Conservation (phyloP, 805 yeast species). For the Kodamaea lidongshanica region DNA sequence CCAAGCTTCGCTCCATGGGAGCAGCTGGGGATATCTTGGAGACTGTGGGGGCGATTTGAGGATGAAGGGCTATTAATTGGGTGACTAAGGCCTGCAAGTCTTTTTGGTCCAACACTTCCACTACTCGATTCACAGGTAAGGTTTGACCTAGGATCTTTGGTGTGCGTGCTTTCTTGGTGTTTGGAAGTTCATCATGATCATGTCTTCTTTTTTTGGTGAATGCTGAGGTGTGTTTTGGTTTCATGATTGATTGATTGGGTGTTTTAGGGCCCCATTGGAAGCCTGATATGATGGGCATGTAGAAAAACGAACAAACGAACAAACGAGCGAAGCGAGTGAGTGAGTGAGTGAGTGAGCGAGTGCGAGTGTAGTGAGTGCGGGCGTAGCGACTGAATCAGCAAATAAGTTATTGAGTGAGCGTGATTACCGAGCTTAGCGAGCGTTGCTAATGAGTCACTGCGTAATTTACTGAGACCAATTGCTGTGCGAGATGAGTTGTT, state of each 20-base stretch:
- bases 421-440: too few relatives aligned
- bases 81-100: constrained; percentile 49
- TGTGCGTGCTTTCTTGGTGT: constrained; percentile 13
- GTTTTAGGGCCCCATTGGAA: constrained; percentile 23
- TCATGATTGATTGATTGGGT: background rate
- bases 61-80: constrained; percentile 51
- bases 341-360: too few relatives aligned
- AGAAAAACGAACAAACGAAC: too few relatives aligned
- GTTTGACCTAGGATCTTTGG: constrained; percentile 49
- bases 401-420: too few relatives aligned
- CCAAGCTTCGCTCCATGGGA: constrained; percentile 45
- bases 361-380: too few relatives aligned
- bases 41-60: constrained; percentile 53
- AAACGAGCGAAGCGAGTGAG: too few relatives aligned
- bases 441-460: too few relatives aligned
- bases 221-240: constrained; percentile 3
- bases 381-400: too few relatives aligned
- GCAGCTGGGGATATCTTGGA: constrained; percentile 52
- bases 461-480: too few relatives aligned
- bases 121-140: constrained; percentile 55
- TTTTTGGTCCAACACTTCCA: constrained; percentile 61
- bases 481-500: too few relatives aligned
- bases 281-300: constrained; percentile 26
- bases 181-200: constrained; percentile 10
- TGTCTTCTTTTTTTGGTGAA: constrained; percentile 13